These are phyloP conservation scores for Ogataea naganishii DNA, from an alignment of 805 yeast genomes.

Conservation along the genomic window DNA sequence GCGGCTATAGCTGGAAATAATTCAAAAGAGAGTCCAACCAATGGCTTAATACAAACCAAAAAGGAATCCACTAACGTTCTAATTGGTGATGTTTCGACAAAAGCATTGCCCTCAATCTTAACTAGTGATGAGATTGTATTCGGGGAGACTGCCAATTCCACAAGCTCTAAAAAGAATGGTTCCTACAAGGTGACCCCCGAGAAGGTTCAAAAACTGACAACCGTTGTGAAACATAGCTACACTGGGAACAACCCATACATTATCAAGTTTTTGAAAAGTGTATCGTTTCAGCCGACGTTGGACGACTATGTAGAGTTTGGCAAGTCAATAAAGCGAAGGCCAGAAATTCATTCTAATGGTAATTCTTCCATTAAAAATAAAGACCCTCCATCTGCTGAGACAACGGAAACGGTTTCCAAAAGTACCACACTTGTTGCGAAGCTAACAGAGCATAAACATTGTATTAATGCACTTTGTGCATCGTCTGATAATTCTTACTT, in stretches of 20 bases:
- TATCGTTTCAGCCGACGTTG: slow-evolving; percentile 47
- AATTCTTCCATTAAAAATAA: neutral
- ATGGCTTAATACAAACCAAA: slow-evolving; percentile 2
- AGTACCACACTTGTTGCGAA: slow-evolving; percentile 34
- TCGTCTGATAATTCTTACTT: slow-evolving; percentile 59
- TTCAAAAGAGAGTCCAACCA: slow-evolving; percentile 1
- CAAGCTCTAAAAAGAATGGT: neutral
- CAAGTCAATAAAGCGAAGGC: slow-evolving; percentile 11
- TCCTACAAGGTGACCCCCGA: too few relatives aligned
- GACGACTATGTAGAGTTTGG: slow-evolving; percentile 69
- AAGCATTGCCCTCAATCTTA: slow-evolving; percentile 12
- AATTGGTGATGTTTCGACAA: slow-evolving; percentile 11
- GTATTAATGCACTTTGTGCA: slow-evolving; percentile 48
- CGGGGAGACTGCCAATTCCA: slow-evolving; percentile 12
- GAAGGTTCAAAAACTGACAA: slow-evolving; percentile 14
- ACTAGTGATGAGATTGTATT: slow-evolving; percentile 14
- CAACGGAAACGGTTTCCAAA: neutral
- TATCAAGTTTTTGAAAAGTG: slow-evolving; percentile 40
- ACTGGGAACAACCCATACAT: slow-evolving; percentile 61
- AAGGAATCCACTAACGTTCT: slow-evolving; percentile 8
- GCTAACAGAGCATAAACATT: slow-evolving; percentile 50
- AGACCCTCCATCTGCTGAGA: neutral
- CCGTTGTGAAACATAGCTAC: slow-evolving; percentile 42
- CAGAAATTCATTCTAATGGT: neutral
- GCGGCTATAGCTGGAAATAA: neutral